phyloP scores from a whole-genome alignment of 2,329 filamentous ascomycete genomes.

The Diaporthe aspalathi region DNA sequence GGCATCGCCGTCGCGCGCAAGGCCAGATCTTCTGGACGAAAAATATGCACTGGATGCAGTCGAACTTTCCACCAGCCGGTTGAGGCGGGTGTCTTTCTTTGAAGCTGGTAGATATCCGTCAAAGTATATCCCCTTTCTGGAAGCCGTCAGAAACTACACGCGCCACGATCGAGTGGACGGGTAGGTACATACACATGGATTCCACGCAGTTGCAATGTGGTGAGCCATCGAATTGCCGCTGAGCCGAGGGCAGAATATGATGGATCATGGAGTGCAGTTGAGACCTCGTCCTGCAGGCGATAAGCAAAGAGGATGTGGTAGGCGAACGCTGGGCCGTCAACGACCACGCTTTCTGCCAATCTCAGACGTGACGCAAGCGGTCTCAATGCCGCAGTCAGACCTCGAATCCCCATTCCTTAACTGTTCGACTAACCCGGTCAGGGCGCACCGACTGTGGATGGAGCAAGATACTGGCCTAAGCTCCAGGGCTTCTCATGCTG shows the following conservation, averaged over 20 bases:
- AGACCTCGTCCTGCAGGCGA: conserved; percentile 11
- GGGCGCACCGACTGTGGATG: too few relatives aligned
- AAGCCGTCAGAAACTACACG: conserved; percentile 36
- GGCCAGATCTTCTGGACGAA: conserved; percentile 45
- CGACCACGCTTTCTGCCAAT: conserved; percentile 40
- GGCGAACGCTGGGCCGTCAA: conserved; percentile 46
- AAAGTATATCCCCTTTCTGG: conserved; percentile 80
- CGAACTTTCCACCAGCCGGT: conserved; percentile 69
- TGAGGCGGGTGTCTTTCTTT: conserved; percentile 72
- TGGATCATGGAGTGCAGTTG: conserved; percentile 41
- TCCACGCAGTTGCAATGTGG: conserved; percentile 38
- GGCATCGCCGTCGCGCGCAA: conserved; percentile 42
- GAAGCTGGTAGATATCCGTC: conserved; percentile 80
- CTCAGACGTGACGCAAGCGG: conserved; percentile 41
- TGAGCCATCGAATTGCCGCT: conserved; percentile 41
- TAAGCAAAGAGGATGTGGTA: conserved; percentile 43
- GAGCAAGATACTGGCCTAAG: too few relatives aligned
- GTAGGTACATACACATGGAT: conserved; percentile 36
- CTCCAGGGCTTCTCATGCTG: too few relatives aligned
- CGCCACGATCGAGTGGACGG: conserved; percentile 1
- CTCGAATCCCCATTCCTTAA: conserved; percentile 44
- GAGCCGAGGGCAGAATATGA: conserved; percentile 41
- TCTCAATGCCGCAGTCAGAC: conserved; percentile 41
- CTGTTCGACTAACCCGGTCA: too few relatives aligned
- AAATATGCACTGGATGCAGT: conserved; percentile 65